Evolutionary conservation across 2,329 filamentous ascomycete genomes (phyloP), one percentile per base, ranked within the genome.

Genomic region (Immersiporthe knoxdaviesiana): DNA sequence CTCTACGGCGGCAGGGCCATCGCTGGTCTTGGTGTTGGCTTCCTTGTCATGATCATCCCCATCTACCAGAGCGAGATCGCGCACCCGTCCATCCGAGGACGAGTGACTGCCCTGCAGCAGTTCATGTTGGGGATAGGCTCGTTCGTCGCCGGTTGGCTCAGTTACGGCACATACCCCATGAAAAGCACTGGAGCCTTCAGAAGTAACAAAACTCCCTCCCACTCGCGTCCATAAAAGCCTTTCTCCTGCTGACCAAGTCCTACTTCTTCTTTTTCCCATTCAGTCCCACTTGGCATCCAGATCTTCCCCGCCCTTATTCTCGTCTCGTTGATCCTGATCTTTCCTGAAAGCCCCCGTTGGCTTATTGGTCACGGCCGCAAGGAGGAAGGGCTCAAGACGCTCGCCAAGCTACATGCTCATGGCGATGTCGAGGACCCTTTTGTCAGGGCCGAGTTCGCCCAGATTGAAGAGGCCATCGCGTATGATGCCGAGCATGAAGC

Each of bases 51-150:
- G 78, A 79, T 79, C 44, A 80, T 82, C 71, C 80, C 92, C 2
- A 79, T 94, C 0, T 95, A 94, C 77, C 92, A 94, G 76, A 91
- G 91, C 30, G 92, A 96, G 75, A 84, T 95, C 32, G 89, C 90
- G 3, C 92, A 95, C 76, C 92, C 92, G 1, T 86, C 85, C 69
- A 95, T 95, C 74, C 87, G 92, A 77, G 92, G 92, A 16, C 84
- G 89, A 72, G 86, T 96, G 41, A 94, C 91, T 0, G 87, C 88
- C 39, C 82, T 95, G 3, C 92, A 94, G 77, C 92, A 94, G 74
- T 94, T 94, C 76, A 94, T 94, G 91, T 78, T 95, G 65, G 92
- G 92, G 1, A 86, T 95, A 37, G 92, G 92, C 68, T 83, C 91
- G 21, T 84, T 96, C 1, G 80, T 89, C 21, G 92, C 92, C 0